phyloP scores from a whole-genome alignment of 108 stramenopile species.

The Nitzschia sp. region DNA sequence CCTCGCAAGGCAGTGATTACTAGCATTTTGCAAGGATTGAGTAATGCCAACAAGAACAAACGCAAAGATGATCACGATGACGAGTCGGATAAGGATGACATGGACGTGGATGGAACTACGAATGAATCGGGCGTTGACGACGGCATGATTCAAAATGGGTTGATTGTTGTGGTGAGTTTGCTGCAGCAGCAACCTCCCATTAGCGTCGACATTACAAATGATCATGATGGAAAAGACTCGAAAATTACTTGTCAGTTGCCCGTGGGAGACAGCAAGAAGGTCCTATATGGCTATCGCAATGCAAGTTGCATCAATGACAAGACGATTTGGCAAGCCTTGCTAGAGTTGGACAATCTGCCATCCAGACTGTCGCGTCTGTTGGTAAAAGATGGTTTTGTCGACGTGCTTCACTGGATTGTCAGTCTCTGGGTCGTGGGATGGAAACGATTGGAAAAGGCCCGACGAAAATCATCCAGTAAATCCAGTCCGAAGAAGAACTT shows the following conservation, averaged over 20 bases:
- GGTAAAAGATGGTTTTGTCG: conserved; percentile 22
- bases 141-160: conserved; percentile 3
- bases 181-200: conserved; percentile 9
- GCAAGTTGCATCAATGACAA: conserved; percentile 8
- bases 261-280: background rate
- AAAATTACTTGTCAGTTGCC: conserved; percentile 6
- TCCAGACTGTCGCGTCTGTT: conserved; percentile 15
- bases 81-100: background rate
- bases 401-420: conserved; percentile 29
- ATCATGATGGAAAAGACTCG: background rate
- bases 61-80: background rate
- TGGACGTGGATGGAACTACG: background rate
- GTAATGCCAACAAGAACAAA: background rate
- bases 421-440: conserved; percentile 32
- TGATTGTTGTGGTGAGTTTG: conserved; percentile 9
- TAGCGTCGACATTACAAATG: background rate
- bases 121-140: background rate
- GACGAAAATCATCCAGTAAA: background rate
- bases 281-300: background rate
- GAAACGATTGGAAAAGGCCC: conserved; percentile 10
- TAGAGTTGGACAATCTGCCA: conserved; percentile 16
- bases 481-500: background rate
- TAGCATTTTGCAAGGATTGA: conserved; percentile 31
- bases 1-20: conserved; percentile 13
- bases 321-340: conserved; percentile 17